phyloP scores from a whole-genome alignment of 2,329 filamentous ascomycete genomes.

The Aspergillus arachidicola region DNA sequence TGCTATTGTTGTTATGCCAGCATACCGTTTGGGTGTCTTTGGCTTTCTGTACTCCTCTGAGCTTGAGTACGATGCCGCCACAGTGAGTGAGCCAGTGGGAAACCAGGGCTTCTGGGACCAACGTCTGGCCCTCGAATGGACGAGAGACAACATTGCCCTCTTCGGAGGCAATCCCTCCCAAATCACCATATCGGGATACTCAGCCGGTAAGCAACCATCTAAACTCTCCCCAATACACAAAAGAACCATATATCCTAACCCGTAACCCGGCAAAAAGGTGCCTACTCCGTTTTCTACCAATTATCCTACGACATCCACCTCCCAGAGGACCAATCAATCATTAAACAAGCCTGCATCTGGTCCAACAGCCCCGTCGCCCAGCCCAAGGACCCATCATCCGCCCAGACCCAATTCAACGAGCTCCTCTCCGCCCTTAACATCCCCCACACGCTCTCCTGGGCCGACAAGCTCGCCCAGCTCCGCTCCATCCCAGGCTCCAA shows the following conservation, averaged over 20 bases:
- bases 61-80: slow-evolving; percentile 46
- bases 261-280: slow-evolving; percentile 35
- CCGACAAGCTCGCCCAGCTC: slow-evolving; percentile 51
- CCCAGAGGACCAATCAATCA: slow-evolving; percentile 48
- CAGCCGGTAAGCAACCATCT: slow-evolving; percentile 45
- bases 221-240: not conserved
- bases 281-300: slow-evolving; percentile 61
- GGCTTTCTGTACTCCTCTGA: slow-evolving; percentile 58
- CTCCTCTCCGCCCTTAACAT: slow-evolving; percentile 51
- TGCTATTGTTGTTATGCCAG: slow-evolving; percentile 57
- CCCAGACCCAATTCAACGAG: slow-evolving; percentile 57
- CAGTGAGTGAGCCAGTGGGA: slow-evolving; percentile 40
- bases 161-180: slow-evolving; percentile 55
- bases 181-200: slow-evolving; percentile 60
- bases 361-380: slow-evolving; percentile 58
- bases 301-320: slow-evolving; percentile 58
- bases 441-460: slow-evolving; percentile 37
- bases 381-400: slow-evolving; percentile 51
- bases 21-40: slow-evolving; percentile 59
- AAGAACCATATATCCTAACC: not conserved
- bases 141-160: slow-evolving; percentile 52
- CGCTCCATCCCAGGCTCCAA: slow-evolving; percentile 41
- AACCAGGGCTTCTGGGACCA: slow-evolving; percentile 64
- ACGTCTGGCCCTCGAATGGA: slow-evolving; percentile 59
- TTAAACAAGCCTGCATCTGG: slow-evolving; percentile 57